These are phyloP conservation scores for Megacollybia platyphylla DNA, from an alignment of 1,284 basidiomycete genomes.

Conservation along the genomic window DNA sequence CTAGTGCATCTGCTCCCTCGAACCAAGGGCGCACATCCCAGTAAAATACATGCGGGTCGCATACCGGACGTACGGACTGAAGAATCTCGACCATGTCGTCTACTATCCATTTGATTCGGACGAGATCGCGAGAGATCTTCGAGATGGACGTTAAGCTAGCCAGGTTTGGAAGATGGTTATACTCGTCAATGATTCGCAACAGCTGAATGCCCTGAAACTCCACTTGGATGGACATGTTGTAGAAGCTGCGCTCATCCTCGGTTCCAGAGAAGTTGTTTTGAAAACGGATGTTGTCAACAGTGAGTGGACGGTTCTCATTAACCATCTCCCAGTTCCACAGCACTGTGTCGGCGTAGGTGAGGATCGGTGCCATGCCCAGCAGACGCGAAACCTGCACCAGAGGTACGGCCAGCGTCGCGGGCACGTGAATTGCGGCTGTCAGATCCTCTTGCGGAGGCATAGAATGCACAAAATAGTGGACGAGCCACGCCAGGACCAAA, in stretches of 20 bases:
- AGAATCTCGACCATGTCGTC: constrained; percentile 64
- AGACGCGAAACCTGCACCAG: constrained; percentile 64
- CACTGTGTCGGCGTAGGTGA: constrained; percentile 94
- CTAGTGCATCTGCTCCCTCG: constrained; percentile 65
- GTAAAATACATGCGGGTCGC: constrained; percentile 86
- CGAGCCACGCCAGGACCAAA: constrained; percentile 79
- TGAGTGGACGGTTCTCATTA: constrained; percentile 38
- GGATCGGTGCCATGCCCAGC: constrained; percentile 81
- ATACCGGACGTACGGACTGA: constrained; percentile 55
- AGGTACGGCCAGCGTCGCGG: constrained; percentile 71
- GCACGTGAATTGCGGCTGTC: constrained; percentile 40
- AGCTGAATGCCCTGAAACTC: constrained; percentile 85
- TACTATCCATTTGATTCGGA: constrained; percentile 58
- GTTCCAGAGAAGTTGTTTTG: constrained; percentile 76
- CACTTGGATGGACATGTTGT: constrained; percentile 72
- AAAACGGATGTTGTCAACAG: constrained; percentile 53
- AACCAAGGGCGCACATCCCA: constrained; percentile 91
- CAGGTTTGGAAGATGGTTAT: constrained; percentile 58
- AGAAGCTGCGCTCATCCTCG: constrained; percentile 81
- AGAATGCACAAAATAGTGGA: constrained; percentile 86
- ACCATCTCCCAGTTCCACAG: constrained; percentile 84
- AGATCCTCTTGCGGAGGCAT: constrained; percentile 31
- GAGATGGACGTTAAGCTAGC: constrained; percentile 58
- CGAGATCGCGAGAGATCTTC: constrained; percentile 65
- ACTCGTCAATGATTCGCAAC: constrained; percentile 81